phyloP scores from a whole-genome alignment of 2,329 filamentous ascomycete genomes.

The Aspergillus sp. region DNA sequence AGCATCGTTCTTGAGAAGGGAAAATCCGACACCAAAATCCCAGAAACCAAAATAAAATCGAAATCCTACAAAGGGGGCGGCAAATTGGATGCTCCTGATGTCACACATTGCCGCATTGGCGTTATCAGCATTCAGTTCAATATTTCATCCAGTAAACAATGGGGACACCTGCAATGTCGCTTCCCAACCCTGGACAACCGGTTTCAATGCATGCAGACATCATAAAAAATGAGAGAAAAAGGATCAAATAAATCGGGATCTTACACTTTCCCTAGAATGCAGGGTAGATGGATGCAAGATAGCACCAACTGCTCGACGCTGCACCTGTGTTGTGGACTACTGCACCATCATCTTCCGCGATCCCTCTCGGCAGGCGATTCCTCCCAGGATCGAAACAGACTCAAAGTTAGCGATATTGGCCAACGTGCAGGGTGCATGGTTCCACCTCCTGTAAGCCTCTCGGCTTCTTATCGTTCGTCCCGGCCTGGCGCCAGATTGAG shows the following conservation, averaged over 20 bases:
- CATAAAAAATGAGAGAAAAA: not conserved
- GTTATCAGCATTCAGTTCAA: slow-evolving; percentile 11
- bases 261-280: slow-evolving; percentile 9
- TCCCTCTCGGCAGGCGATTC: slow-evolving; percentile 10
- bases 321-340: slow-evolving; percentile 17
- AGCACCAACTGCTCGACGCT: slow-evolving; percentile 18
- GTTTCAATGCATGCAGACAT: not conserved
- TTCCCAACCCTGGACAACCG: slow-evolving; percentile 3
- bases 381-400: slow-evolving; percentile 14
- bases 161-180: slow-evolving; percentile 3
- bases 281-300: slow-evolving; percentile 21
- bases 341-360: slow-evolving; percentile 18
- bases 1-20: not conserved
- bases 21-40: slow-evolving; percentile 1
- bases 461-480: slow-evolving; percentile 22
- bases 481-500: slow-evolving; percentile 17
- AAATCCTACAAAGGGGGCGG: not conserved
- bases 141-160: not conserved
- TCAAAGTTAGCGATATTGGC: slow-evolving; percentile 19
- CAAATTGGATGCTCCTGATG: slow-evolving; percentile 5
- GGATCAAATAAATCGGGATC: slow-evolving; percentile 6
- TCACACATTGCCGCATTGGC: slow-evolving; percentile 11
- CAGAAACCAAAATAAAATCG: not conserved
- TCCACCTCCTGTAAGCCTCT: slow-evolving; percentile 16
- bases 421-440: slow-evolving; percentile 21